Percentiles rank a stretch among this genome's conserved stretches.
phyloP scores from a whole-genome alignment of 2,329 filamentous ascomycete species.

The Penicillium sp. region DNA sequence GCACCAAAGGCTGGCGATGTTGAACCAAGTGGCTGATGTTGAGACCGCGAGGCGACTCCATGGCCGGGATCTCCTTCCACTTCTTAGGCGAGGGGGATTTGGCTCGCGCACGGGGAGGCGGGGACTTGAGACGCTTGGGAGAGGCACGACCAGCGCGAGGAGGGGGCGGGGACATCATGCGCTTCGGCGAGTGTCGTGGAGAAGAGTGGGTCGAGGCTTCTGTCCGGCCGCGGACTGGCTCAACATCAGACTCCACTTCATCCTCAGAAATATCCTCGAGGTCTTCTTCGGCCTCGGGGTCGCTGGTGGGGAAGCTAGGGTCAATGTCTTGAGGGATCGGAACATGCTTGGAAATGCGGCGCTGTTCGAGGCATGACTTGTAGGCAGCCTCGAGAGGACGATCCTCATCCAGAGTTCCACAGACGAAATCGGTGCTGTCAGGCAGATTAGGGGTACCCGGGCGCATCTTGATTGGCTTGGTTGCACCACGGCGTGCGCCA shows the following conservation, averaged over 20 bases:
- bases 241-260: conserved; percentile 58
- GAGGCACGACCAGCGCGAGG: conserved; percentile 56
- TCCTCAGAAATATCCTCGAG: conserved; percentile 61
- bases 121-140: conserved; percentile 69
- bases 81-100: conserved; percentile 42
- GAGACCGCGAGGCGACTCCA: conserved; percentile 48
- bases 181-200: conserved; percentile 60
- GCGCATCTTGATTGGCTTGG: conserved; percentile 57
- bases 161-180: conserved; percentile 55
- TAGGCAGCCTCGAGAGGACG: conserved; percentile 92
- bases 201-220: conserved; percentile 52
- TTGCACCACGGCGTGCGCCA: conserved; percentile 34
- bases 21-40: conserved; percentile 57
- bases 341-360: conserved; percentile 77
- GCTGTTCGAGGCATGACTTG: conserved; percentile 76
- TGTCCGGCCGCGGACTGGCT: conserved; percentile 45
- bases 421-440: conserved; percentile 99
- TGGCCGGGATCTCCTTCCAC: conserved; percentile 37
- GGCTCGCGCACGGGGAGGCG: conserved; percentile 59
- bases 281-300: conserved; percentile 82
- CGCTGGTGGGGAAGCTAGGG: conserved; percentile 92
- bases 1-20: conserved; percentile 66
- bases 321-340: conserved; percentile 94
- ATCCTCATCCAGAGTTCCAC: conserved; percentile 94
- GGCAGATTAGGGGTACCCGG: conserved; percentile 78